Base-by-base conservation (phyloP, 768 basidiomycete species). In the Macrolepiota dolichaula region DNA sequence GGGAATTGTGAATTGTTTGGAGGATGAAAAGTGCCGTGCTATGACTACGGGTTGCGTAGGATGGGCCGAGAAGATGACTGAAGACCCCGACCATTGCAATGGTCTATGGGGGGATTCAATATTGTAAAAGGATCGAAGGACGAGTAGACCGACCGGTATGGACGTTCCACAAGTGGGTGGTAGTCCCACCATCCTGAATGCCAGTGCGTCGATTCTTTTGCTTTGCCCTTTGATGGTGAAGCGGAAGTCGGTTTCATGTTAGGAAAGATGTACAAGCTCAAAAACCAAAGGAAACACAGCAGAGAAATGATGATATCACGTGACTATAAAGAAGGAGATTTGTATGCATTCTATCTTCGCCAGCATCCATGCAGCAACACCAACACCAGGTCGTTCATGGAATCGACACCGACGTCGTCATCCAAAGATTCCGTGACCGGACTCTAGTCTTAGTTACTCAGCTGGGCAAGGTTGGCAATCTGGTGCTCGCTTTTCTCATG, bases 381-480 rank as follows among this genome's bases (percentile, higher is more conserved):
- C 72, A 79, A 24, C 79, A 81, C 9, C 76, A 80, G 40, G 69
- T 78, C 4, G 67, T 95, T 11, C 70, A 82, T 47, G 89, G 84
- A 12, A 73, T 79, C 12, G 73, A 70, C 17, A 97, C 93, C 1
- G 87, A 96, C 57, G 74, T 97, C 15, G 65, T 95, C 49, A 70
- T 96, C 6, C 94, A 97, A 67, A 76, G 78, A 0, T 98, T 85
- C 70, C 82, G 84, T 56, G 96, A 98, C 74, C 82, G 93, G 25
- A 77, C 85, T 12, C 77, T 98, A 19, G 87, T 97, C n/a, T 78
- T 97, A 24, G 80, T 98, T 56, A 95, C 94, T 1, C 96, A 98
- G 72, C 71, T 93, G 63, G 91, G 92, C 40, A 96, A 94, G 83
- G 88, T 96, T 12, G 96, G 96, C 59, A 86, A 81, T 69, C 70